Base-by-base conservation (phyloP, 768 basidiomycete genomes). In the Rhodotorula diobovata region DNA sequence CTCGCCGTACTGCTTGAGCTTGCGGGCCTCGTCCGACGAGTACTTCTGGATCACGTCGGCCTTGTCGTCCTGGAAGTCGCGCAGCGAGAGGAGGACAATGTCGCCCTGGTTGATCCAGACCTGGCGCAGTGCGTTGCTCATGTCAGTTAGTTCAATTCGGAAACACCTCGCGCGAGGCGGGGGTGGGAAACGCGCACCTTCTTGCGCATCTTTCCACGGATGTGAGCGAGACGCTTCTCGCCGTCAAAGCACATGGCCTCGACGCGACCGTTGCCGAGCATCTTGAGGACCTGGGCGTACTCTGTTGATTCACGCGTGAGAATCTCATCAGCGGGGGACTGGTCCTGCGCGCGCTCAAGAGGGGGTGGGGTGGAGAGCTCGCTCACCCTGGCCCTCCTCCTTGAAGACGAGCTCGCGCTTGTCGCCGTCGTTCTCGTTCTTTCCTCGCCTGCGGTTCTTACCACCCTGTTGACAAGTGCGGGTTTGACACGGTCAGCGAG, bases 71-170 rank as follows among this genome's bases (percentile, higher is more conserved):
- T 98, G 95, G 87, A 98, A 99, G 61, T 98, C 96, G 74, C 96
- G 91, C 60, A 99, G 85, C 39, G 93, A 97, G 30, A 98, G 84
- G 55, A 97, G 84, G 62, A 98, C 87, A 79, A 97, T 97, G 79
- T 97, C 95, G 78, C 95, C 95, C 78, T 96, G 92, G 80, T 95
- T 96, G 80, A 98, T 98, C 95, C 95, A 98, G 79, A 98, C 93
- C 94, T 97, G 74, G n/a, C n/a, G n/a, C n/a, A n/a, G n/a, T n/a
- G n/a, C n/a, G 18, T 6, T 50, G 15, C 12, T 16, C 20, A 4
- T 46, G 45, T 43, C 18, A 15, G 45, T 46, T 21, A 46, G 45
- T 21, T 46, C 21, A 21, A 46, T 21, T 21, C 10, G 11, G 43
- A 15, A 46, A n/a, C n/a, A n/a, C n/a, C 20, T 15, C 18, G 43